phyloP scores from a whole-genome alignment of 1,139 yeast genomes.

The Entelexis paramagnoliae region DNA sequence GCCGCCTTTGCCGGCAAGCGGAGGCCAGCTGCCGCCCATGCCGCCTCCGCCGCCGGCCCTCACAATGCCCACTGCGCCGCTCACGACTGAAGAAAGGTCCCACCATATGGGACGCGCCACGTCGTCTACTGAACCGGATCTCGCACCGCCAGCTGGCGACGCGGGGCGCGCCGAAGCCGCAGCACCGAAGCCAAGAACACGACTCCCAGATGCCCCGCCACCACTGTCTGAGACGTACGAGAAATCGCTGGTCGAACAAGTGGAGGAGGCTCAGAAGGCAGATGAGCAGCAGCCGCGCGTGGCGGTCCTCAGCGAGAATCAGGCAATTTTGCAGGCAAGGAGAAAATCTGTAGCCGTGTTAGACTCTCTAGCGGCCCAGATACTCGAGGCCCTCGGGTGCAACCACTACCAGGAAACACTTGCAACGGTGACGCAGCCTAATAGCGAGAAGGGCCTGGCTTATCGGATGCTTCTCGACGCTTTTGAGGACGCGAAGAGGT shows the following conservation, averaged over 20 bases:
- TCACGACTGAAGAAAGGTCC: conserved; percentile 8
- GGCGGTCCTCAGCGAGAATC: conserved; percentile 9
- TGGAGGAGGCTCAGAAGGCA: conserved; percentile 9
- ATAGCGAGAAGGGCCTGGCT: conserved; percentile 61
- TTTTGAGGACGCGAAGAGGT: conserved; percentile 47
- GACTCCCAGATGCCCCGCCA: conserved; percentile 7
- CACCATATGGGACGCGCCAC: not conserved
- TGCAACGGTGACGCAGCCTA: conserved; percentile 62
- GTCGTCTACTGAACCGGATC: not conserved
- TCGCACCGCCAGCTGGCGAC: not conserved
- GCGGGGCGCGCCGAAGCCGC: not conserved
- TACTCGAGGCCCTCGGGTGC: conserved; percentile 54
- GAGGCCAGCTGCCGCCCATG: conserved; percentile 20
- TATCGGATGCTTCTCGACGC: conserved; percentile 61
- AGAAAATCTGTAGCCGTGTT: conserved; percentile 45
- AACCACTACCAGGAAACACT: conserved; percentile 67
- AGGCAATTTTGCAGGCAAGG: conserved; percentile 17
- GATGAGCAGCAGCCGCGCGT: conserved; percentile 1
- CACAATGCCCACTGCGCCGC: conserved; percentile 18
- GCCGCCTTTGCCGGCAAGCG: conserved; percentile 18
- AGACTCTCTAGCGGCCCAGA: conserved; percentile 66
- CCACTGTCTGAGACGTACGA: conserved; percentile 10
- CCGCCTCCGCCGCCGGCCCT: conserved; percentile 22
- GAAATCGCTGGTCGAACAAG: conserved; percentile 11
- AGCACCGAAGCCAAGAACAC: not conserved